phyloP scores from a whole-genome alignment of 306 rosid genomes.

The Macrotyloma uniflorum region DNA sequence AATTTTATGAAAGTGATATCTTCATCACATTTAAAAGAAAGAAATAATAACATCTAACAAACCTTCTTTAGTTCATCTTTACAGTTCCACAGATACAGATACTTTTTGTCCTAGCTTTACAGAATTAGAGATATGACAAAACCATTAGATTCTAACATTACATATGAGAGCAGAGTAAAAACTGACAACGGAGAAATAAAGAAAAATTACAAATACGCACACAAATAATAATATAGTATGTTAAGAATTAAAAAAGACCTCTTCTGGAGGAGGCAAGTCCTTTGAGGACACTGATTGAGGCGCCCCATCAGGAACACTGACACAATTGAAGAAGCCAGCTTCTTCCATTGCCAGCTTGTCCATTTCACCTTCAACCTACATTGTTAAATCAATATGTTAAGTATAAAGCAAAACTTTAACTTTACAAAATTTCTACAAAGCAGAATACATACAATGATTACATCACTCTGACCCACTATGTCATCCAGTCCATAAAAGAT shows the following conservation, averaged over 20 bases:
- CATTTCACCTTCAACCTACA: conserved; percentile 97
- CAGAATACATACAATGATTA: conserved; percentile 73
- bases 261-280: conserved; percentile 68
- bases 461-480: conserved; percentile 69
- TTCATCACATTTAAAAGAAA: conserved; percentile 28
- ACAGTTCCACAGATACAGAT: conserved; percentile 96
- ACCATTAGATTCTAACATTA: conserved; percentile 54
- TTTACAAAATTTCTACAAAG: conserved; percentile 1
- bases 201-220: neutral
- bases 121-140: conserved; percentile 52
- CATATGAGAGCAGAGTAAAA: conserved; percentile 15
- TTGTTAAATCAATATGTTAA: conserved; percentile 30
- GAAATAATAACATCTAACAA: conserved; percentile 25
- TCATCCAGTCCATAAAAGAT: conserved; percentile 94
- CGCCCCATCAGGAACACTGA: conserved; percentile 99
- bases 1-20: conserved; percentile 13
- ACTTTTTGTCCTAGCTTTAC: conserved; percentile 92
- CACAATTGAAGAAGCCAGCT: conserved; percentile 89
- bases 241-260: conserved; percentile 58
- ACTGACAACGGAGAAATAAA: conserved; percentile 11
- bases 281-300: conserved; percentile 71
- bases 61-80: conserved; percentile 78
- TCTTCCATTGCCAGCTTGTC: conserved; percentile 99
- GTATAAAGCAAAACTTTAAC: conserved; percentile 19
- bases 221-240: neutral